Percentiles rank a stretch among this genome's conserved stretches.
Conservation (phyloP, 2,329 filamentous ascomycete genomes). For the Cladosporium velox region DNA sequence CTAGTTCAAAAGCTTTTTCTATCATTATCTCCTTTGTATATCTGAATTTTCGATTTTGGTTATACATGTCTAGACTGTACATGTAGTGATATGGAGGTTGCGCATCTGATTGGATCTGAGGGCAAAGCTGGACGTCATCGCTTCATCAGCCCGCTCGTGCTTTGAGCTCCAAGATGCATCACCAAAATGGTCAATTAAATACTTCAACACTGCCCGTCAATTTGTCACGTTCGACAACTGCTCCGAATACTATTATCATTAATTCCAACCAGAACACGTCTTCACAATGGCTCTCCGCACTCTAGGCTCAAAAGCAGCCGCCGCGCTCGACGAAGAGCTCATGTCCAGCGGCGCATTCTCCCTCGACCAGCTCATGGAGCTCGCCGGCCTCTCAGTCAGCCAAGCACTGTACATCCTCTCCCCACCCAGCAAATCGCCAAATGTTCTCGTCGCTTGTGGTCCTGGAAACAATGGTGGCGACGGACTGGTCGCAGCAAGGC, state of each 20-base stretch:
- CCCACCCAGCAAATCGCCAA: conserved; percentile 68
- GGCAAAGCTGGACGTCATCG: conserved; percentile 14
- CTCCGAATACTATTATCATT: background rate
- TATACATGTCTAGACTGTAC: too few species aligned
- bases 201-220: background rate
- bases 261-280: background rate
- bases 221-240: background rate
- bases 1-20: background rate
- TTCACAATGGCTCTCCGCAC: conserved; percentile 50
- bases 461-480: conserved; percentile 82
- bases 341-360: conserved; percentile 90
- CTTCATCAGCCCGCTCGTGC: conserved; percentile 10
- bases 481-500: conserved; percentile 88
- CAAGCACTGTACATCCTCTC: conserved; percentile 89
- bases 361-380: conserved; percentile 94
- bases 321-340: conserved; percentile 86
- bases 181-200: background rate
- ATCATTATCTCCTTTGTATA: background rate
- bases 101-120: background rate
- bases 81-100: too few species aligned
- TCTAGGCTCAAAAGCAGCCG: conserved; percentile 81
- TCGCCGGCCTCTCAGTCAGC: conserved; percentile 89
- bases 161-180: background rate
- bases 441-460: conserved; percentile 86
- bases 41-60: too few species aligned